Conservation (phyloP, 495 filamentous ascomycete species). For the Neurospora pannonica region DNA sequence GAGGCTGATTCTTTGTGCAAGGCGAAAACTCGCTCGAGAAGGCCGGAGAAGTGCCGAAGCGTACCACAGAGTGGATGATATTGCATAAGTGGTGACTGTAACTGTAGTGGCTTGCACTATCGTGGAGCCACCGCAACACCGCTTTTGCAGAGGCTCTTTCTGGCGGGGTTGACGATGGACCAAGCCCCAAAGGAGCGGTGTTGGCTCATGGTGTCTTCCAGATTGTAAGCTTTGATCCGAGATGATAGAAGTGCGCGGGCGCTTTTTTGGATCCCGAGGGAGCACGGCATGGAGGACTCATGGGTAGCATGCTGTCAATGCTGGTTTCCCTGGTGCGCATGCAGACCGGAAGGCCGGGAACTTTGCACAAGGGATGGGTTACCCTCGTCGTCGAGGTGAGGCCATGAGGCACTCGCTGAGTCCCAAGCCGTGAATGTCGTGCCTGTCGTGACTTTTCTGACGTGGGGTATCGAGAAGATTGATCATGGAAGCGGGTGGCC, state of each 20-base stretch:
- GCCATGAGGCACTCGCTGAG: background rate
- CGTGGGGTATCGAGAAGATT: background rate
- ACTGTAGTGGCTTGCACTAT: background rate
- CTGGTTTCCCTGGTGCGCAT: background rate
- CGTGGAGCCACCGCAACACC: background rate
- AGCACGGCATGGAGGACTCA: background rate
- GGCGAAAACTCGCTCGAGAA: background rate
- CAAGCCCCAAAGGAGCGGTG: background rate
- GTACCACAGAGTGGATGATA: background rate
- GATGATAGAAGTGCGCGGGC: background rate
- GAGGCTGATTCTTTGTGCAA: background rate
- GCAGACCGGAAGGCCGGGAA: slow-evolving; percentile 22
- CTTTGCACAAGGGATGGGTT: slow-evolving; percentile 3
- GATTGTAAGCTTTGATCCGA: background rate
- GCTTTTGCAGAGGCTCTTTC: background rate
- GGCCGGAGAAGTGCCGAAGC: background rate
- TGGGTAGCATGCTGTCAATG: background rate
- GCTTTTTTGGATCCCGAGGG: background rate
- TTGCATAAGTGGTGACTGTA: background rate
- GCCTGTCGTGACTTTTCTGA: background rate
- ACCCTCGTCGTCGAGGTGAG: background rate
- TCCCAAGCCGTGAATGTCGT: background rate
- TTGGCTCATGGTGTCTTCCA: background rate
- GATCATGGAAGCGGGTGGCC: background rate
- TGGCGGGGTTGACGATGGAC: background rate